Evolutionary conservation across 2,329 filamentous ascomycete species (phyloP), one percentile per base, ranked within the genome.

Genomic region (Alternaria viburni): DNA sequence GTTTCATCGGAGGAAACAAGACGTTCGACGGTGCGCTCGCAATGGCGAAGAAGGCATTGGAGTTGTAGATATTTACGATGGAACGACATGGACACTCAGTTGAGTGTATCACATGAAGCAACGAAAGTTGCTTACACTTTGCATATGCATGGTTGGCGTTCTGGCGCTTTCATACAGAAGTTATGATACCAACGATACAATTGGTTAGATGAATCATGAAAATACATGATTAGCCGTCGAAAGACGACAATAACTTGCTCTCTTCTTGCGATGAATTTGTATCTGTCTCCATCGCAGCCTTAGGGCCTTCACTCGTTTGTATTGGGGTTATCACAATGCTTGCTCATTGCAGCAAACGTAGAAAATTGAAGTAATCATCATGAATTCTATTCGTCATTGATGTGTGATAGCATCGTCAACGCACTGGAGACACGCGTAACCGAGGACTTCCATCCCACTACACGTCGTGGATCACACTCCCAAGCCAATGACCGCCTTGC

Each of bases 1-100:
- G 96, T 26, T 99, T 99, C 82, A 98, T 98, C 76, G 96, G 96
- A 17, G 96, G 96, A 3, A 96, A 97, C 82, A 91, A 92, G 85
- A 96, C 91, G 0, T 96, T 92, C 74, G 93, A 97, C 65, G 96
- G 96, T 28, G 94, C 89, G 25, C 87, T 93, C 78, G 88, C 89
- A 61, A 97, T 98, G 93, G 93, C 94, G 5, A 82, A 86, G 79
- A 93, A 91, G 85, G 91, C 91, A 2, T 82, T 93, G 66, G 87
- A 82, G 15, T 61, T 77, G 54, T 79, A 72, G 50, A 62, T 10
- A 26, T 3, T 15, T 9, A 23, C 12, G 41, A 17, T 10, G 12
- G 13, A 17, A 5, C 2, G 30, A 47, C 2, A 57, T 19, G 10
- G 4, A 23, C 25, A 36, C 30, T 19, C 13, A 15, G 28, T 46